phyloP scores from a whole-genome alignment of 1,284 basidiomycete genomes.

The Rhodotorula mucilaginosa region DNA sequence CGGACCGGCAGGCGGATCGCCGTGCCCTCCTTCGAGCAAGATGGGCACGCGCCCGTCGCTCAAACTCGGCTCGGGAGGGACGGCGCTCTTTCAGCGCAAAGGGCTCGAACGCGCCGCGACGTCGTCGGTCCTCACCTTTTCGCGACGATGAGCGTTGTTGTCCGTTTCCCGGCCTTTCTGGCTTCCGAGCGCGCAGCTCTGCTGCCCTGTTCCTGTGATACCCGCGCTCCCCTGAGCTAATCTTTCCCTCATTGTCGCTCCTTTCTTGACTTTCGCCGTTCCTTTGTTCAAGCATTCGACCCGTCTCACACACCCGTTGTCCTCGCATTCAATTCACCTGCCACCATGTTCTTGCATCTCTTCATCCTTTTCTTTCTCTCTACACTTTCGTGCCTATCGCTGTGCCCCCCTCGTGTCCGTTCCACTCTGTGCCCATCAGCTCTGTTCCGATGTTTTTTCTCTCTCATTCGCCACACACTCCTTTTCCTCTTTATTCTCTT shows the following conservation, averaged over 20 bases:
- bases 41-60: conserved; percentile 23
- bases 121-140: conserved; percentile 25
- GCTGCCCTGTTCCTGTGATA: background rate
- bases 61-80: conserved; percentile 23
- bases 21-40: conserved; percentile 35
- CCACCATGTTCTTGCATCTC: too few species aligned
- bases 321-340: too few species aligned
- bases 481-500: too few species aligned
- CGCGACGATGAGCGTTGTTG: conserved; percentile 2
- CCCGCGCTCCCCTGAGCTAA: background rate
- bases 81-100: conserved; percentile 9
- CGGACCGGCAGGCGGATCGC: conserved; percentile 29
- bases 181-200: background rate
- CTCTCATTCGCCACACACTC: too few species aligned
- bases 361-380: too few species aligned
- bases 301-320: too few species aligned
- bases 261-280: background rate
- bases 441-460: too few species aligned
- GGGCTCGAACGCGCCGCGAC: conserved; percentile 34
- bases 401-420: too few species aligned
- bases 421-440: too few species aligned
- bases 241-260: background rate
- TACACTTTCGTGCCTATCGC: too few species aligned
- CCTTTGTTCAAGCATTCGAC: too few species aligned
- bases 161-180: background rate